These are phyloP conservation scores for Neoarthrinium moseri DNA, from an alignment of 2,329 filamentous ascomycete species.

Conservation along the genomic window DNA sequence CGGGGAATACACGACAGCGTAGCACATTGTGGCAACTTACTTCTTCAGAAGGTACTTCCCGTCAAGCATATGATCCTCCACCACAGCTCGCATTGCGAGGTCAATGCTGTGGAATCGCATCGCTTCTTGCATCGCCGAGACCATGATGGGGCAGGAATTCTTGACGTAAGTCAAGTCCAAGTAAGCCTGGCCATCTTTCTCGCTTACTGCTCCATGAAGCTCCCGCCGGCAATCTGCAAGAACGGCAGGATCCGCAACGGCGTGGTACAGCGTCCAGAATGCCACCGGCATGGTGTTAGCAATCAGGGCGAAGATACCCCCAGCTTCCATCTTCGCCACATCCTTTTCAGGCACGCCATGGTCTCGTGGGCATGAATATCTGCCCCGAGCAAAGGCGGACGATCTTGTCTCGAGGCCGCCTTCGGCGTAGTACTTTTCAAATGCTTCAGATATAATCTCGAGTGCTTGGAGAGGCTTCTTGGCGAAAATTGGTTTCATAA, in stretches of 20 bases:
- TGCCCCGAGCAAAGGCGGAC: constrained; percentile 7
- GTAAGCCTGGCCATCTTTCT: background rate
- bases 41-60: background rate
- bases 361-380: constrained; percentile 4
- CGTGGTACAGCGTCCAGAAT: background rate
- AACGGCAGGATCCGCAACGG: background rate
- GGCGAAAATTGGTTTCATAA: constrained; percentile 8
- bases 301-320: background rate
- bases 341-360: background rate
- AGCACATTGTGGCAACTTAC: background rate
- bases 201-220: background rate
- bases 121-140: background rate
- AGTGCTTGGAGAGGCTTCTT: constrained; percentile 5
- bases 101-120: background rate
- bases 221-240: background rate
- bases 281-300: background rate
- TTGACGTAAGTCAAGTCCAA: background rate
- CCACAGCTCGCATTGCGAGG: background rate
- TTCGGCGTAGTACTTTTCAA: constrained; percentile 9
- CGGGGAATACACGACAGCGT: background rate
- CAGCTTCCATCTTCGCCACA: background rate
- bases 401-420: constrained; percentile 3
- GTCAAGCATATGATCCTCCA: background rate
- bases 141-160: background rate
- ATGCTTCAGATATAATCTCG: constrained; percentile 8